phyloP scores from a whole-genome alignment of 306 rosid genomes.

The Trifolium pratense region DNA sequence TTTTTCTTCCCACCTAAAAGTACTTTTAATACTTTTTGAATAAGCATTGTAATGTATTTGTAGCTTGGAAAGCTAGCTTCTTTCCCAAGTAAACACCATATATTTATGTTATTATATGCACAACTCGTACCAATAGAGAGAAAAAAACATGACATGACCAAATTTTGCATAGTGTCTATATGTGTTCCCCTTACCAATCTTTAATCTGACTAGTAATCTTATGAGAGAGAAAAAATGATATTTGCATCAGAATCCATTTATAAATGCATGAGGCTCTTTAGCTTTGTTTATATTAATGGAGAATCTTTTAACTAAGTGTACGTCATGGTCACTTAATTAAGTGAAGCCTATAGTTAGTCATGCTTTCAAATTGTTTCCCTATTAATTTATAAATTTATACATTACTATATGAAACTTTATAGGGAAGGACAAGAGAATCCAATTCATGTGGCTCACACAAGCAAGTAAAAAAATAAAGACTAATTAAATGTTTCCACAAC shows the following conservation, averaged over 20 bases:
- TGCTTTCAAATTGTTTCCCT: slow-evolving; percentile 48
- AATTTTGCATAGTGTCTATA: slow-evolving; percentile 1
- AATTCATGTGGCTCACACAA: slow-evolving; percentile 65
- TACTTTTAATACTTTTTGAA: slow-evolving; percentile 1
- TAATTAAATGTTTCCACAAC: slow-evolving; percentile 31
- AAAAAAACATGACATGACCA: slow-evolving; percentile 19
- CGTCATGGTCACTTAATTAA: slow-evolving; percentile 53
- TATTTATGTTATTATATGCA: background rate
- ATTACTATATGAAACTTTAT: slow-evolving; percentile 42
- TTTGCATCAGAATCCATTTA: slow-evolving; percentile 62
- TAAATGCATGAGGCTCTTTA: slow-evolving; percentile 28
- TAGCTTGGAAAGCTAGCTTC: slow-evolving; percentile 22
- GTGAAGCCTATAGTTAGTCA: slow-evolving; percentile 46
- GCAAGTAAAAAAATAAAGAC: slow-evolving; percentile 42
- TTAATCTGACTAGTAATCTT: background rate
- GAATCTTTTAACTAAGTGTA: slow-evolving; percentile 56
- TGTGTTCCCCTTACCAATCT: background rate
- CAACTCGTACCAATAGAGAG: slow-evolving; percentile 16
- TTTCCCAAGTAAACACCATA: slow-evolving; percentile 13
- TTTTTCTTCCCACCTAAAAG: background rate
- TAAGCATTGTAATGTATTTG: background rate
- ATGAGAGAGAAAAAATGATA: slow-evolving; percentile 27
- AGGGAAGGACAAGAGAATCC: slow-evolving; percentile 72
- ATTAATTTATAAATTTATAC: slow-evolving; percentile 10
- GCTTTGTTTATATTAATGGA: slow-evolving; percentile 38